Evolutionary conservation across 1,284 basidiomycete species (phyloP).

Genomic region (Phaffia rhodozyma): DNA sequence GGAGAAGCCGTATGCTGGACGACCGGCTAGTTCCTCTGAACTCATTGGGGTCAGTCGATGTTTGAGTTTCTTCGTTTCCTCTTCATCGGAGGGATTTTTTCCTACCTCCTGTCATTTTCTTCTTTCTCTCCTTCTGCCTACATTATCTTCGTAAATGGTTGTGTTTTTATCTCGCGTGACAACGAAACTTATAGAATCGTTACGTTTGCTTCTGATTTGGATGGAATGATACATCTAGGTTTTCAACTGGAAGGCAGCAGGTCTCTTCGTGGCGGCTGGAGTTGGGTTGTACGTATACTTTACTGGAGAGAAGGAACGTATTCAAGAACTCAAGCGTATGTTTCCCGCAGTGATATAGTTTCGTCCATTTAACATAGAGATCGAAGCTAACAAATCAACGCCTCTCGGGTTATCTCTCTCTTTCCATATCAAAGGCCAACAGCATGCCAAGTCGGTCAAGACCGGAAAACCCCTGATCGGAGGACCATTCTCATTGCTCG

Average conservation of each 20-base stretch:
- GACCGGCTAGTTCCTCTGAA: no score
- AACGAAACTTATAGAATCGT: no score
- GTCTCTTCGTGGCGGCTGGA: conserved; percentile 70
- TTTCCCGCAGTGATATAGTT: conserved; percentile 18
- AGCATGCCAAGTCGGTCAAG: conserved; percentile 11
- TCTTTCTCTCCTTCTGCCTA: no score
- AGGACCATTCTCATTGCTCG: conserved; percentile 69
- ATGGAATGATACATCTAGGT: conserved; percentile 42
- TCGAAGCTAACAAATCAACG: no score
- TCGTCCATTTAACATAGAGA: not conserved
- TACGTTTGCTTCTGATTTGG: no score
- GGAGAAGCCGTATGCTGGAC: no score
- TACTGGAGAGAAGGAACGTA: conserved; percentile 65
- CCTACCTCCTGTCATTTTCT: no score
- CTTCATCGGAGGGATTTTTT: no score
- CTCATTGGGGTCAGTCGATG: no score
- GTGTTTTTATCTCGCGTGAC: no score
- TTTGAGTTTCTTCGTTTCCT: no score
- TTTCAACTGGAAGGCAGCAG: conserved; percentile 74
- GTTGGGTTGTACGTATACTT: conserved; percentile 80
- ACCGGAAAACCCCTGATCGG: conserved; percentile 66
- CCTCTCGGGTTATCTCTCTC: not conserved
- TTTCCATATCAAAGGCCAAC: not conserved
- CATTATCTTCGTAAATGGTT: no score
- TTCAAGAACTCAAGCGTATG: conserved; percentile 60